These are phyloP conservation scores for Sporobolomyces pararoseus DNA, from an alignment of 768 basidiomycete species.

Conservation along the genomic window DNA sequence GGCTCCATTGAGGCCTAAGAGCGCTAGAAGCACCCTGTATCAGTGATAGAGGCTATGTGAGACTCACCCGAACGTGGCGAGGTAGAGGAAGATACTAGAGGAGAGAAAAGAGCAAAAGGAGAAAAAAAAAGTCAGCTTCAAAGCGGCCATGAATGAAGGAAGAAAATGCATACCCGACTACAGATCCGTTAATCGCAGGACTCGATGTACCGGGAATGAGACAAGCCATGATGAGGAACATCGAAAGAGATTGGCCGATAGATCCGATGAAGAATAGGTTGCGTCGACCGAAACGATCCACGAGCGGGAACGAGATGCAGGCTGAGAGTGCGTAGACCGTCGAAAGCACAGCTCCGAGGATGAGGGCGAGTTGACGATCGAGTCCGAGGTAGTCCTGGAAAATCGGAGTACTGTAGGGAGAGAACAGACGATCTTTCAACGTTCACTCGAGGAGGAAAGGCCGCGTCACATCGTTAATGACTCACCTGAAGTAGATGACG, in stretches of 20 bases:
- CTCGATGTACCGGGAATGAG: conserved; percentile 39
- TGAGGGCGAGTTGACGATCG: conserved; percentile 48
- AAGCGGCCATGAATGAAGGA: no score
- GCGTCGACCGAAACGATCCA: conserved; percentile 53
- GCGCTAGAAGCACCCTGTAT: conserved; percentile 45
- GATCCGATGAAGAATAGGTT: conserved; percentile 54
- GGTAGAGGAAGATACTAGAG: conserved; percentile 49
- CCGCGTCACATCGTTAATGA: background rate
- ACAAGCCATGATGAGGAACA: conserved; percentile 50
- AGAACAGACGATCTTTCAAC: no score
- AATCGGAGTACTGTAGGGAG: conserved; percentile 46
- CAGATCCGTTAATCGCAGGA: conserved; percentile 49
- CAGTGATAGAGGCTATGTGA: no score
- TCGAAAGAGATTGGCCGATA: conserved; percentile 51
- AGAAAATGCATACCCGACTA: conserved; percentile 47
- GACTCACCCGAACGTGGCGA: conserved; percentile 27
- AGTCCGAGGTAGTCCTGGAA: conserved; percentile 51
- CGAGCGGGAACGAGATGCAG: conserved; percentile 46
- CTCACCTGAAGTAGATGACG: conserved; percentile 52
- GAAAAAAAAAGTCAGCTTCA: background rate
- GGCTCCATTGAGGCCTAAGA: conserved; percentile 10
- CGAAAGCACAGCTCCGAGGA: conserved; percentile 51
- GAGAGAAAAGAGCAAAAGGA: conserved; percentile 31
- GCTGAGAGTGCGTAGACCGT: conserved; percentile 51
- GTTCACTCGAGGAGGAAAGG: background rate